A percentile compares a stretch with the other conserved stretches of the same genome.
Evolutionary conservation across 2,329 filamentous ascomycete species (phyloP).

Genomic region (Penicillium sp.): DNA sequence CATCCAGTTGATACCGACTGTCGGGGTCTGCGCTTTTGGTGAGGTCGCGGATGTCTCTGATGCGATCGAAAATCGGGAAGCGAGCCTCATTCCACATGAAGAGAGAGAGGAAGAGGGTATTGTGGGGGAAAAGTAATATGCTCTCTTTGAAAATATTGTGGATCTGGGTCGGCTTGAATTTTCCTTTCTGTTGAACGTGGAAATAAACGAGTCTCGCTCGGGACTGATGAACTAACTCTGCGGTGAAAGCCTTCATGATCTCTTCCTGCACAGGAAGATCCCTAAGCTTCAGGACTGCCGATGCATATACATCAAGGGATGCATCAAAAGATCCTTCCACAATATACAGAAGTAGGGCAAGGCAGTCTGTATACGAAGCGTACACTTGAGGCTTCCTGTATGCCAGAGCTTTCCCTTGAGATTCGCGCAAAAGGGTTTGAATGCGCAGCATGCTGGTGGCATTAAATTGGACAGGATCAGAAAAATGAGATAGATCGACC

Average conservation of each 20-base stretch:
- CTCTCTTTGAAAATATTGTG: constrained; percentile 58
- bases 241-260: constrained; percentile 29
- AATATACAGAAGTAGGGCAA: constrained; percentile 65
- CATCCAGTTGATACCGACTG: constrained; percentile 20
- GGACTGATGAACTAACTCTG: constrained; percentile 64
- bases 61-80: constrained; percentile 68
- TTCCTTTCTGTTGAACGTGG: constrained; percentile 57
- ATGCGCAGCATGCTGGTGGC: constrained; percentile 36
- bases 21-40: constrained; percentile 19
- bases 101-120: constrained; percentile 68
- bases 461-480: constrained; percentile 18
- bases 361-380: constrained; percentile 54
- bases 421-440: constrained; percentile 47
- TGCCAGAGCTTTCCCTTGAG: constrained; percentile 54
- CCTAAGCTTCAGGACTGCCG: constrained; percentile 43
- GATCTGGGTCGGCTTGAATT: constrained; percentile 64
- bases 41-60: constrained; percentile 57
- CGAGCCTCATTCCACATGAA: constrained; percentile 69
- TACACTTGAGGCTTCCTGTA: constrained; percentile 48
- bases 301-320: constrained; percentile 38
- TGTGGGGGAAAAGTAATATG: constrained; percentile 63
- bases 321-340: constrained; percentile 35
- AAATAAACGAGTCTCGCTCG: constrained; percentile 61
- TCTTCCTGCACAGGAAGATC: constrained; percentile 40
- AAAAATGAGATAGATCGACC: constrained; percentile 27